phyloP scores from a whole-genome alignment of 768 basidiomycete genomes.

The Tylopilus cervinicoccineus region DNA sequence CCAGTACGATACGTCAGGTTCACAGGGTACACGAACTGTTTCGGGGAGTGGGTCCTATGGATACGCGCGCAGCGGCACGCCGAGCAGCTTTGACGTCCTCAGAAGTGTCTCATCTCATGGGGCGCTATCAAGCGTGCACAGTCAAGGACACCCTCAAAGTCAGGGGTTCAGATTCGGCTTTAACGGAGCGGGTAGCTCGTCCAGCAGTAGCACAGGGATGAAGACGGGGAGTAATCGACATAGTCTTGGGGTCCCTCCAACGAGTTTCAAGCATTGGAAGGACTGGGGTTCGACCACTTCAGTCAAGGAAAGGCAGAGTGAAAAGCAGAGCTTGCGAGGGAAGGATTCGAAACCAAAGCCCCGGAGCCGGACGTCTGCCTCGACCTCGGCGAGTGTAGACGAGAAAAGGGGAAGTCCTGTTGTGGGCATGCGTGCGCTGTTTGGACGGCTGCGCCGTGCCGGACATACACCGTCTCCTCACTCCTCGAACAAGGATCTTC shows the following conservation, averaged over 20 bases:
- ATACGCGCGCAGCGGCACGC: conserved; percentile 22
- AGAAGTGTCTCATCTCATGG: conserved; percentile 32
- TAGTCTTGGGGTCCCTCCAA: conserved; percentile 24
- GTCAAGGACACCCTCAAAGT: conserved; percentile 14
- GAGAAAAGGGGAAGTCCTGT: conserved; percentile 26
- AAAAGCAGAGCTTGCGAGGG: conserved; percentile 10
- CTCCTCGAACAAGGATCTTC: conserved; percentile 20
- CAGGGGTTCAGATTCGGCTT: conserved; percentile 20
- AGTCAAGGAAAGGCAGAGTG: conserved; percentile 17
- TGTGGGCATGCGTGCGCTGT: conserved; percentile 23
- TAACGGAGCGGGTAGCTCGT: conserved; percentile 14
- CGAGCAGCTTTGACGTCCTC: conserved; percentile 25
- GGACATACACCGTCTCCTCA: conserved; percentile 28
- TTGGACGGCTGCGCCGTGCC: conserved; percentile 23
- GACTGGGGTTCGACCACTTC: conserved; percentile 16
- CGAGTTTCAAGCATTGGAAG: conserved; percentile 26
- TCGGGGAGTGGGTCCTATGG: conserved; percentile 25
- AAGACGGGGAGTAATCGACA: conserved; percentile 6
- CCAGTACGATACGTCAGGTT: conserved; percentile 18
- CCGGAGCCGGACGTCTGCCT: conserved; percentile 15
- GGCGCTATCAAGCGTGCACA: conserved; percentile 21
- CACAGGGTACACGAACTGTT: conserved; percentile 14
- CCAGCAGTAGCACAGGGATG: conserved; percentile 18
- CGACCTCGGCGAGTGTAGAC: conserved; percentile 16
- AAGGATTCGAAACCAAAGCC: conserved; percentile 12